These are phyloP conservation scores for Pelargonium australe DNA, from an alignment of 441 rosid species.

Conservation along the genomic window DNA sequence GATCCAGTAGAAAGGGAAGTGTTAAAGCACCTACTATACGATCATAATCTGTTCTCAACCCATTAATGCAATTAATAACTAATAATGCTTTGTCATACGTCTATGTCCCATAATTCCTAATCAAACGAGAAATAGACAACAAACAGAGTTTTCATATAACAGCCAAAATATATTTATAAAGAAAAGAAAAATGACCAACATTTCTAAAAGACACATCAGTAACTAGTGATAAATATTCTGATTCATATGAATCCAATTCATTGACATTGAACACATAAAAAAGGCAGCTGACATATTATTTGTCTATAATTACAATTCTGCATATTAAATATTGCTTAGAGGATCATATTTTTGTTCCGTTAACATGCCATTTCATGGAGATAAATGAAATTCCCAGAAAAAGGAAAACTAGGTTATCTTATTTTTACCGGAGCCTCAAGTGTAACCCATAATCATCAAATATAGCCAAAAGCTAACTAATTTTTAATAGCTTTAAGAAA, in stretches of 20 bases:
- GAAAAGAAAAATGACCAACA: not conserved
- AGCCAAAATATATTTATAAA: not conserved
- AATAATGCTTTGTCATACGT: not conserved
- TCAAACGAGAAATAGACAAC: not conserved
- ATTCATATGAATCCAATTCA: no score
- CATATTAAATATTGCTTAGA: not conserved
- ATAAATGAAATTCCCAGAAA: not conserved
- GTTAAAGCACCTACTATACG: not conserved
- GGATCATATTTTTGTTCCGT: not conserved
- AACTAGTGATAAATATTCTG: no score
- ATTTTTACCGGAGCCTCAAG: no score
- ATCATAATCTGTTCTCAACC: not conserved
- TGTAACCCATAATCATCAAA: no score
- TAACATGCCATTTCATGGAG: not conserved
- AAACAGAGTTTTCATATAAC: not conserved
- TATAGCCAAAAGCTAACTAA: no score
- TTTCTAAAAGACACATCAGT: no score
- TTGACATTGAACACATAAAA: no score
- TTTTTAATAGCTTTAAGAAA: not conserved
- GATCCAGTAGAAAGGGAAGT: conserved; percentile 1
- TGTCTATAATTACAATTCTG: not conserved
- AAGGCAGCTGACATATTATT: no score
- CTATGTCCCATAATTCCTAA: not conserved
- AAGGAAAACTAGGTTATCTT: no score
- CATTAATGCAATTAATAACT: not conserved